Conservation (phyloP, 75 land plant species). For the Sequoia sempervirens region DNA sequence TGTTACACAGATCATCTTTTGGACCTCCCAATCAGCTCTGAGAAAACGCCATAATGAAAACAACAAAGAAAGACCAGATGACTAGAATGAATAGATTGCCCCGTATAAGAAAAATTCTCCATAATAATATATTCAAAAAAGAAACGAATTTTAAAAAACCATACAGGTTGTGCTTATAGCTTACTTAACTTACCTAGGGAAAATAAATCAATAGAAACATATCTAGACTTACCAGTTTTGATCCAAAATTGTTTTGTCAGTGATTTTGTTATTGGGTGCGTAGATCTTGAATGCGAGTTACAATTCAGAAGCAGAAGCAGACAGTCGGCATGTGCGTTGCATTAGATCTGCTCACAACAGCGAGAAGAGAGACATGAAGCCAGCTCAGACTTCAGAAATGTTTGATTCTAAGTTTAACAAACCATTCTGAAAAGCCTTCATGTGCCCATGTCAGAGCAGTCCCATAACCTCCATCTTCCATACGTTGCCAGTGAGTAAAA, state of each 20-base stretch:
- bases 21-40: background rate
- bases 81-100: background rate
- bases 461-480: background rate
- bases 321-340: background rate
- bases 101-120: background rate
- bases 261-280: background rate
- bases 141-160: no score
- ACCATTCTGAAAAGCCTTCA: background rate
- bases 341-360: background rate
- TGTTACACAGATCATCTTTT: background rate
- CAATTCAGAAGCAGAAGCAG: background rate
- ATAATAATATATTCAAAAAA: background rate
- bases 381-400: background rate
- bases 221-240: background rate
- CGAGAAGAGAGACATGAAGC: background rate
- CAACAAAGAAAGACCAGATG: background rate
- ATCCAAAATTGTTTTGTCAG: background rate
- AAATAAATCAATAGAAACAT: background rate
- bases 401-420: background rate
- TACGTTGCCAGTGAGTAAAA: conserved; percentile 28
- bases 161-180: no score
- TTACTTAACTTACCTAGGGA: no score
- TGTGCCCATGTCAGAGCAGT: background rate
- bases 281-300: background rate
- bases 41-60: background rate